A percentile compares a stretch with the other conserved stretches of the same genome.
phyloP scores from a whole-genome alignment of 495 filamentous ascomycete species.

The Astrothelium subdiscretum region DNA sequence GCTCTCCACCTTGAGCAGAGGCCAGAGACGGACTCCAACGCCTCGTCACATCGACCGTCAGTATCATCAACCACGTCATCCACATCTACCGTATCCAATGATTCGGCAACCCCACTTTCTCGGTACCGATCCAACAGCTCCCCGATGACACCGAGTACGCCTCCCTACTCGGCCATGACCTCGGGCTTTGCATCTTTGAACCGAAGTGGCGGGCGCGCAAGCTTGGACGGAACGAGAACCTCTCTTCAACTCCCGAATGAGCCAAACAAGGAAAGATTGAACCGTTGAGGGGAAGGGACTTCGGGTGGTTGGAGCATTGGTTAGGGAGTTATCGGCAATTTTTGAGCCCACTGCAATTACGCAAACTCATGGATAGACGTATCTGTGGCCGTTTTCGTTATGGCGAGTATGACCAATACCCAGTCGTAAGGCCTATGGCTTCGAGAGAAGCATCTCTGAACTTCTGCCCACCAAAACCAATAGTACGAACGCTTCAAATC shows the following conservation, averaged over 20 bases:
- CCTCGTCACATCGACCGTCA: neutral
- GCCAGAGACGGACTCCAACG: neutral
- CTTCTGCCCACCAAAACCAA: no score
- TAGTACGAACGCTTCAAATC: no score
- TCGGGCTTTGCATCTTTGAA: neutral
- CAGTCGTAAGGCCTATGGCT: neutral
- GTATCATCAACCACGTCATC: neutral
- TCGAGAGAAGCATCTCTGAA: neutral
- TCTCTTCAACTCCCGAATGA: neutral
- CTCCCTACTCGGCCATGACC: neutral
- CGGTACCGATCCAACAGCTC: neutral
- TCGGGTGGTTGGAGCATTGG: neutral
- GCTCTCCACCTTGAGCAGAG: neutral
- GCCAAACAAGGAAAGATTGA: neutral
- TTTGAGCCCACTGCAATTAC: neutral
- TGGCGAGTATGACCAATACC: neutral
- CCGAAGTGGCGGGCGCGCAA: neutral
- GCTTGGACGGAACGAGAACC: neutral
- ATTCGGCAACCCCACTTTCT: neutral
- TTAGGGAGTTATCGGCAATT: neutral
- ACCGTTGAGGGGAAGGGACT: neutral
- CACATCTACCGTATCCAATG: neutral
- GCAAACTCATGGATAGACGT: neutral
- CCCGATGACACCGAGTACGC: neutral
- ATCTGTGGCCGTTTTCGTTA: neutral